phyloP scores from a whole-genome alignment of 495 filamentous ascomycete species.

The Penicillium macrosclerotiorum region DNA sequence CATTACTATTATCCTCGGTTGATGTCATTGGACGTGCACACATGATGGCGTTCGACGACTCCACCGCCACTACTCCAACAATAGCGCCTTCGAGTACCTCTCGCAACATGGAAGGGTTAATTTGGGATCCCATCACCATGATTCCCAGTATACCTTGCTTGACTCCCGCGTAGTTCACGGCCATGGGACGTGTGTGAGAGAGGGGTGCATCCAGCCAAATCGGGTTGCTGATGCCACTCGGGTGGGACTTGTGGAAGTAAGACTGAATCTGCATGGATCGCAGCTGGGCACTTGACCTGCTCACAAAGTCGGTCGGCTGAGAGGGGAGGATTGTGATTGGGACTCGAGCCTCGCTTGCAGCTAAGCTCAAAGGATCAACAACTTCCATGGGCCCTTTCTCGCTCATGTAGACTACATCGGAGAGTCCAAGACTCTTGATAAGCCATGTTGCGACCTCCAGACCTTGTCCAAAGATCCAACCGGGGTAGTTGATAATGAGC shows the following conservation, averaged over 20 bases:
- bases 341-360: constrained; percentile 31
- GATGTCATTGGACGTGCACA: constrained; percentile 5
- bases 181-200: constrained; percentile 47
- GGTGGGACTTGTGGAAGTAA: constrained; percentile 63
- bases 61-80: constrained; percentile 55
- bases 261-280: constrained; percentile 79
- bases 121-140: constrained; percentile 50
- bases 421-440: constrained; percentile 45
- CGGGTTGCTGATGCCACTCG: constrained; percentile 29
- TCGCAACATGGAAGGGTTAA: constrained; percentile 43
- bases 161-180: constrained; percentile 54
- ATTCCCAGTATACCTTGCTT: constrained; percentile 51
- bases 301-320: constrained; percentile 58
- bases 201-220: constrained; percentile 51
- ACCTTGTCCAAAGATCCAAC: constrained; percentile 77
- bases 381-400: constrained; percentile 65
- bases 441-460: constrained; percentile 67
- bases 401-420: constrained; percentile 74
- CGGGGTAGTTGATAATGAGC: constrained; percentile 77
- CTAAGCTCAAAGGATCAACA: constrained; percentile 50
- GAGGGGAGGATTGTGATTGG: constrained; percentile 49
- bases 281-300: constrained; percentile 65
- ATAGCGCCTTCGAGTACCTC: constrained; percentile 57
- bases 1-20: no score
- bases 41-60: constrained; percentile 40